Base-by-base conservation (phyloP, 2,329 filamentous ascomycete genomes). In the Colletotrichum tofieldiae region DNA sequence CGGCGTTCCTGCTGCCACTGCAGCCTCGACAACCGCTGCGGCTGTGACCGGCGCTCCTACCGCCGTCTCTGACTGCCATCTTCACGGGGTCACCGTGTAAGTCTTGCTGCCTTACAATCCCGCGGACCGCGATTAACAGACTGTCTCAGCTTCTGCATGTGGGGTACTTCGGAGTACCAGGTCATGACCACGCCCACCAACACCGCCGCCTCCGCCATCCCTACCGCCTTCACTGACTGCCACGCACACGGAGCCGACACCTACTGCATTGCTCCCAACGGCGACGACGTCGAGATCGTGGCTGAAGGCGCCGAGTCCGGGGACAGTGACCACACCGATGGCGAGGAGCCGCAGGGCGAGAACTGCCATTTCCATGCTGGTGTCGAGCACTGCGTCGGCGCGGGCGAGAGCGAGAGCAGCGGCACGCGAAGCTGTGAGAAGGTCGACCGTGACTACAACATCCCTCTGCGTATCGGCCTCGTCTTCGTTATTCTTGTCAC, bases 301-400 rank as follows among this genome's bases (percentile, higher is more conserved):
- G 79, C 82, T 32, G 83, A 86, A 18, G 77, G 77, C 2, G 77
- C 77, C 0, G 77, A 76, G 7, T 69, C 74, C 49, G 69, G 74
- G 52, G 75, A 76, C 20, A 74, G 75, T 2, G 71, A 76, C 20
- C 74, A 75, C 5, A 76, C 71, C 23, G 73, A 72, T 39, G 63
- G 61, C 52, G 68, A 77, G 68, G 66, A 76, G 7, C 76, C 78
- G 72, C 77, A 75, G 1, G 82, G 81, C n/a, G 76, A 85, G 74
- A 85, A 89, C 76, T 94, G 92, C 75, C 93, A 95, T 77, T 93
- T 92, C 80, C 93, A 95, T 76, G 92, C 92, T 12, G 92, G 92
- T 47, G 90, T 94, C 29, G 91, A 94, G 92, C 93, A 73, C 45
- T 67, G 63, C 11, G 66, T 73, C 1, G 67, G 65, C 12, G 69